Conservation (phyloP, 108 stramenopile genomes). For the Cyclotella sp. region DNA sequence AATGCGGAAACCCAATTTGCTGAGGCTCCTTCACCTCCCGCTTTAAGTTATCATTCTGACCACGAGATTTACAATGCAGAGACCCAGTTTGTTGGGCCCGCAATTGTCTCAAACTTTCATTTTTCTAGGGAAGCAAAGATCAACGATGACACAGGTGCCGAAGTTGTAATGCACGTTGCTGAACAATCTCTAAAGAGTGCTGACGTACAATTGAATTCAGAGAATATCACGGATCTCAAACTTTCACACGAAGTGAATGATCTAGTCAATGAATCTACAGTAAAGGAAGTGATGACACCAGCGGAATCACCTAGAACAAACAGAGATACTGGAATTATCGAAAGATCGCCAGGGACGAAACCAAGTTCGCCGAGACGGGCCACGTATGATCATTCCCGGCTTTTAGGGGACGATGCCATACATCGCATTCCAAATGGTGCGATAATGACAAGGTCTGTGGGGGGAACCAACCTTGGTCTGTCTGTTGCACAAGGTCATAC, state of each 20-base stretch:
- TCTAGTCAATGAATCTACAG: too few species aligned
- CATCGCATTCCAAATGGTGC: conserved; percentile 33
- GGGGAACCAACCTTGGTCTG: conserved; percentile 1
- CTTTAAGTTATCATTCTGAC: neutral
- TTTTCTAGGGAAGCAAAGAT: neutral
- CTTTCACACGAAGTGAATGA: too few species aligned
- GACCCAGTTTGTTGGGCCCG: neutral
- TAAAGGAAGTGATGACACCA: too few species aligned
- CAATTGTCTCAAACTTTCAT: neutral
- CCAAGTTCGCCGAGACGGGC: neutral
- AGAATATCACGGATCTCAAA: too few species aligned
- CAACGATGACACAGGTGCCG: conserved; percentile 14
- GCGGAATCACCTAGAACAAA: too few species aligned
- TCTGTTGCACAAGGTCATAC: neutral
- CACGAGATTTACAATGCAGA: conserved; percentile 8
- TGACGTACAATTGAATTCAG: too few species aligned
- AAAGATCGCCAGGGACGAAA: neutral
- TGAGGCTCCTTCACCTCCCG: neutral
- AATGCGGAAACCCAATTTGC: conserved; percentile 4
- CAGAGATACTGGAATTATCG: too few species aligned
- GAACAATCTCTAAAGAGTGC: neutral
- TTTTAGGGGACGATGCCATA: conserved; percentile 31
- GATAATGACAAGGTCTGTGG: conserved; percentile 37
- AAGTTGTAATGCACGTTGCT: neutral
- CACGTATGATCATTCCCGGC: conserved; percentile 5